These are phyloP conservation scores for Pulveroboletus frians DNA, from an alignment of 768 basidiomycete species.

Conservation along the genomic window DNA sequence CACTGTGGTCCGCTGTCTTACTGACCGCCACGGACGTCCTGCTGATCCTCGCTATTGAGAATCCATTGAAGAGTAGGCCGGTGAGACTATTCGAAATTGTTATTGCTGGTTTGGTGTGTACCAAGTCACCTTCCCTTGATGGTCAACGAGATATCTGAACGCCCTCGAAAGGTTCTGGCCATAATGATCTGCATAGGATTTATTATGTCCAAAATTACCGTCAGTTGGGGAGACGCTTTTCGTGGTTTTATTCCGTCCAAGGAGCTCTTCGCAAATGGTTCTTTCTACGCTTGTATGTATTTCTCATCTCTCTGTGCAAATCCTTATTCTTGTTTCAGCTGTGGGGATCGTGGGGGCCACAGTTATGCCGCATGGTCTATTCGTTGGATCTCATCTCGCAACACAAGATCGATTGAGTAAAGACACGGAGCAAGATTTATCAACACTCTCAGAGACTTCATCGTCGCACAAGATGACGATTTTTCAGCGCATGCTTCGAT, in stretches of 20 bases:
- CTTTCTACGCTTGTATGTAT: conserved; percentile 61
- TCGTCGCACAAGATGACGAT: conserved; percentile 19
- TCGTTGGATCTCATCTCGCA: conserved; percentile 80
- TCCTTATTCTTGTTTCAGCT: conserved; percentile 34
- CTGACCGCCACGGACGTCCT: conserved; percentile 67
- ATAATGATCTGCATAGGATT: conserved; percentile 77
- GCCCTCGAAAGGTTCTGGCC: conserved; percentile 46
- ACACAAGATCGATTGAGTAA: conserved; percentile 68
- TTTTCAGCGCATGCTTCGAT: conserved; percentile 11
- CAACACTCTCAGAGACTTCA: conserved; percentile 3
- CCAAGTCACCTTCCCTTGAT: neutral
- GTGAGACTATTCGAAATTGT: conserved; percentile 64
- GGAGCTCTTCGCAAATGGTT: conserved; percentile 48
- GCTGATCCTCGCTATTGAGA: conserved; percentile 63
- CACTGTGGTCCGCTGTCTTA: conserved; percentile 67
- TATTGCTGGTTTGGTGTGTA: conserved; percentile 55
- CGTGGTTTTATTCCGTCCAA: conserved; percentile 72
- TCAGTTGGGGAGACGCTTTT: conserved; percentile 73
- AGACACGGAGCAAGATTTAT: conserved; percentile 16
- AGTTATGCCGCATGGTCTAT: conserved; percentile 89
- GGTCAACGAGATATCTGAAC: neutral
- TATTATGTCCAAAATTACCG: conserved; percentile 64
- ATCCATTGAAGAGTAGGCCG: conserved; percentile 62
- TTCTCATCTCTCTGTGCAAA: conserved; percentile 6
- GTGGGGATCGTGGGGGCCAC: conserved; percentile 79